Evolutionary conservation across 177 flowering plant genomes (phyloP), one percentile per base, ranked within the genome.

Genomic region (Tripterygium wilfordii): DNA sequence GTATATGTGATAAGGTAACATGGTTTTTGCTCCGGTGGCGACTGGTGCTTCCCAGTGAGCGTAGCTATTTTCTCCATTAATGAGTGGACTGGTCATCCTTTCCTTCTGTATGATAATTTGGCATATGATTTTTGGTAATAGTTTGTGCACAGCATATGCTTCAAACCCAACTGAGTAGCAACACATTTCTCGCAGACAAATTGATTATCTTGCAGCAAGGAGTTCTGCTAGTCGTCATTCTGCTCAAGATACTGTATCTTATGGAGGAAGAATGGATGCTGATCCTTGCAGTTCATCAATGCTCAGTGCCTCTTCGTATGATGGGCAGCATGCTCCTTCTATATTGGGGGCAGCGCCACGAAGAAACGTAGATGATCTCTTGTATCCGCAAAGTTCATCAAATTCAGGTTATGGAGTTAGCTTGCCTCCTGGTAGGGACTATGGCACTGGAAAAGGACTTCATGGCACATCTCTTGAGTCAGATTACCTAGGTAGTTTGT

Each of bases 361-460:
- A 33, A 78, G 84, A 68, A 74, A 64, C 59, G 62, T 67, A 24
- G 97, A 89, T 32, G 92, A 81, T 54, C 75, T 79, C 51, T 33
- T 75, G 54, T 76, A 82, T 61, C 64, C 73, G 25, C 92, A 77
- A 59, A 72, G 78, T 44, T 67, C 92, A 58, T 63, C 86, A 36
- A 74, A 76, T 61, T 78, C 86, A 26, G 92, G 88, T 36, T 94
- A 94, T 68, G 99, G 97, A 45, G 95, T 94, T 32, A 82, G 96
- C 65, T 64, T 94, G 57, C 99, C 99, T 67, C 97, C 99, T 58
- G 99, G 99, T 26, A 79, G 99, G 60, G 95, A 94, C 61, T 94
- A 94, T 55, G 85, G 65, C 43, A 38, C 71, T 0, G 88, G 94
- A 19, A 94, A 94, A 65, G 95, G 84, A 45, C 72, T 84, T 53